These are phyloP conservation scores for Saccharomycopsis fermentans DNA, from an alignment of 805 yeast species.

Conservation along the genomic window DNA sequence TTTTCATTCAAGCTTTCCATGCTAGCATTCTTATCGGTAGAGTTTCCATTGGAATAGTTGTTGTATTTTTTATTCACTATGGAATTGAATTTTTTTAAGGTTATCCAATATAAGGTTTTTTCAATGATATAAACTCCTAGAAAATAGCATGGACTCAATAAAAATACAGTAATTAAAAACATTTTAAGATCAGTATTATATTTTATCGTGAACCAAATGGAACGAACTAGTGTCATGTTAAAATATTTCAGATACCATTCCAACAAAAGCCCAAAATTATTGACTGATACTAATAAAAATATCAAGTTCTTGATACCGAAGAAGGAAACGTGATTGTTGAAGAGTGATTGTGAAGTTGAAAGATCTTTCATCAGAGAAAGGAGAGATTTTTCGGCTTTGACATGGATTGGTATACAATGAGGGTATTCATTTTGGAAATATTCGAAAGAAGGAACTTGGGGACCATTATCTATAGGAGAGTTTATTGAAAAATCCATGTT, in stretches of 20 bases:
- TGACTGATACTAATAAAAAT: conserved; percentile 28
- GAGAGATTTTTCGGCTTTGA: conserved; percentile 9
- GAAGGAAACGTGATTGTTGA: conserved; percentile 6
- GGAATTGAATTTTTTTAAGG: conserved; percentile 11
- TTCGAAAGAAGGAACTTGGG: conserved; percentile 8
- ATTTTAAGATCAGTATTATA: conserved; percentile 24
- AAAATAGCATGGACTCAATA: conserved; percentile 25
- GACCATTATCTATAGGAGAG: conserved; percentile 8
- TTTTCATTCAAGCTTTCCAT: conserved; percentile 1
- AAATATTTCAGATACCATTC: conserved; percentile 26
- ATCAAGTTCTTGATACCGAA: conserved; percentile 32
- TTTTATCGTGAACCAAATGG: conserved; percentile 25
- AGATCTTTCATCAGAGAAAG: conserved; percentile 11
- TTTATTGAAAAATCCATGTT: background rate
- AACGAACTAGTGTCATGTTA: conserved; percentile 26
- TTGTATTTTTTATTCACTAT: conserved; percentile 6
- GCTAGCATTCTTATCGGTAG: conserved; percentile 13
- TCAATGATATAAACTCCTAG: conserved; percentile 30
- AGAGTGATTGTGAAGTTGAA: conserved; percentile 1
- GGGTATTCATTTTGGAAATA: conserved; percentile 15
- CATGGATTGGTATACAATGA: conserved; percentile 17
- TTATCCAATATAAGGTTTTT: conserved; percentile 20
- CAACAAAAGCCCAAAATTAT: conserved; percentile 30
- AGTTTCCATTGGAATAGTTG: background rate
- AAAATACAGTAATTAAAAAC: conserved; percentile 22